A percentile compares a stretch with the other conserved stretches of the same genome.
phyloP scores from a whole-genome alignment of 106 monocot genomes.

The Acanthochlamys bracteata region DNA sequence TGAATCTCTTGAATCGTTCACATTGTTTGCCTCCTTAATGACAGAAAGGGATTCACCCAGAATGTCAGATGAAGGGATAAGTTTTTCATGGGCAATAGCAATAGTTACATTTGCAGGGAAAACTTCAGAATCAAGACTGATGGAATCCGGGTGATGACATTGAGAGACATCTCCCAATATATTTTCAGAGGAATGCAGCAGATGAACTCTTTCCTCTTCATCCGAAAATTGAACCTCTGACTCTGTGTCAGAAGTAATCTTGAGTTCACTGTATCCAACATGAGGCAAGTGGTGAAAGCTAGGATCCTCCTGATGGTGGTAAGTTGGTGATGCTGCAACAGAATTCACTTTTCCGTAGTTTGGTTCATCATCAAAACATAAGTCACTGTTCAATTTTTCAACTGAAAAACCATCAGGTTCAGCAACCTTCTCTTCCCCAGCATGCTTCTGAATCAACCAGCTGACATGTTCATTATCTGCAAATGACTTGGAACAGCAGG shows the following conservation, averaged over 20 bases:
- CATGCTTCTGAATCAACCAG: slow-evolving; percentile 13
- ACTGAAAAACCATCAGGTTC: slow-evolving; percentile 4
- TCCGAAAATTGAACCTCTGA: slow-evolving; percentile 28
- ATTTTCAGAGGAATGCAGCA: neutral
- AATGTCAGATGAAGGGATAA: slow-evolving; percentile 16
- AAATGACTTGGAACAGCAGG: slow-evolving; percentile 41
- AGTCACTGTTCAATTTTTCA: no score
- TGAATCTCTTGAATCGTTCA: slow-evolving; percentile 6
- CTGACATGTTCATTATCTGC: slow-evolving; percentile 12
- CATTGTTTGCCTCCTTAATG: slow-evolving; percentile 8
- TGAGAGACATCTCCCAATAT: slow-evolving; percentile 8
- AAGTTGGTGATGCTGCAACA: neutral
- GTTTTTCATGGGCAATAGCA: slow-evolving; percentile 7
- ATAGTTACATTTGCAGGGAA: neutral
- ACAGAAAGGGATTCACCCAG: slow-evolving; percentile 2
- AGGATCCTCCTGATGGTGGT: neutral
- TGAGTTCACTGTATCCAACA: slow-evolving; percentile 37
- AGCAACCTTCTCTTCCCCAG: slow-evolving; percentile 8
- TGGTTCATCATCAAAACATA: neutral
- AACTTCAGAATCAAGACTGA: neutral
- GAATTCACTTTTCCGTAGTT: neutral
- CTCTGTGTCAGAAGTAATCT: slow-evolving; percentile 42
- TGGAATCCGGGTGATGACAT: slow-evolving; percentile 8
- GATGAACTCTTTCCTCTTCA: slow-evolving; percentile 17
- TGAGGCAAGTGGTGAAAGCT: slow-evolving; percentile 26